A percentile compares a stretch with the other conserved stretches of the same genome.
Evolutionary conservation across 225 moss, liverwort and hornwort species (phyloP).

Genomic region (Asterella californica): DNA sequence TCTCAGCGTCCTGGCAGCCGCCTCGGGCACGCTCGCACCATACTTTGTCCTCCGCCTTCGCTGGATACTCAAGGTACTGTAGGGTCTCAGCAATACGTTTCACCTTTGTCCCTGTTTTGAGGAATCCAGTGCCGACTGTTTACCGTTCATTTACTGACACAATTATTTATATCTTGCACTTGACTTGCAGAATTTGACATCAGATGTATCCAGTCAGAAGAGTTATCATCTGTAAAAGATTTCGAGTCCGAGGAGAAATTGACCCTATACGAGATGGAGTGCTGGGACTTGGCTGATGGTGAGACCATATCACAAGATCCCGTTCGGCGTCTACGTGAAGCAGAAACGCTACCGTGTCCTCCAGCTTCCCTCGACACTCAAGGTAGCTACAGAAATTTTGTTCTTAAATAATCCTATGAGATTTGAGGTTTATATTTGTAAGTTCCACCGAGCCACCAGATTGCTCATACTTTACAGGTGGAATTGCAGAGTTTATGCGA

Average conservation of each 20-base stretch:
- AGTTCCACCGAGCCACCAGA: background rate
- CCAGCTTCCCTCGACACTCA: conserved; percentile 34
- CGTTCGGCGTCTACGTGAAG: background rate
- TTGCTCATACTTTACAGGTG: background rate
- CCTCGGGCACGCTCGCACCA: background rate
- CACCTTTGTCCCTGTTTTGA: background rate
- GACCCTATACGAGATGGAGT: background rate
- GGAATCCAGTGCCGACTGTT: background rate
- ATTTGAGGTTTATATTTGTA: background rate
- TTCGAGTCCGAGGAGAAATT: background rate
- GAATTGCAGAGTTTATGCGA: conserved; percentile 13
- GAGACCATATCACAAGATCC: conserved; percentile 31
- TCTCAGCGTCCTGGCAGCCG: conserved; percentile 19
- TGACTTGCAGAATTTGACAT: conserved; percentile 12
- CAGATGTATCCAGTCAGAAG: background rate
- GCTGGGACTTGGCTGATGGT: conserved; percentile 30
- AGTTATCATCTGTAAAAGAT: background rate
- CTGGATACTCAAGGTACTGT: conserved; percentile 34
- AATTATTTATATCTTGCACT: background rate
- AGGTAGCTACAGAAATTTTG: conserved; percentile 16
- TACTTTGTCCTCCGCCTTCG: conserved; percentile 28
- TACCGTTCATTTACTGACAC: background rate
- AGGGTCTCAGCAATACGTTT: background rate
- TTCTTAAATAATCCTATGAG: background rate
- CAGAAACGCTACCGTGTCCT: conserved; percentile 14